phyloP scores from a whole-genome alignment of 2,329 filamentous ascomycete species.

The Aspergillus hortae region DNA sequence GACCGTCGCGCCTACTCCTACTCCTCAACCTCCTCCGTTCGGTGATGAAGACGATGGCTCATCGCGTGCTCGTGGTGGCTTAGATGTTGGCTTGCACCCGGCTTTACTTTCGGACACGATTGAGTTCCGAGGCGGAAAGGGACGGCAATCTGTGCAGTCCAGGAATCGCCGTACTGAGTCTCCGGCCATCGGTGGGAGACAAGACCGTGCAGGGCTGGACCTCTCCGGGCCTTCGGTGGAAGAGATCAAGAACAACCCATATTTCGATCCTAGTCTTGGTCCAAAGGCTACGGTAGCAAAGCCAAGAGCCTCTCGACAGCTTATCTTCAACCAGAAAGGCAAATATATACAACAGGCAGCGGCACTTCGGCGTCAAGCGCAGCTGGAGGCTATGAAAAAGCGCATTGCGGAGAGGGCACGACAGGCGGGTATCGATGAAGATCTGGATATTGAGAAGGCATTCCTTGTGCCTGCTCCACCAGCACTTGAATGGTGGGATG shows the following conservation, averaged over 20 bases:
- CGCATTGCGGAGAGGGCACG: conserved; percentile 82
- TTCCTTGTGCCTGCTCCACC: conserved; percentile 82
- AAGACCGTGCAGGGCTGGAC: conserved; percentile 50
- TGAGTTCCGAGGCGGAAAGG: conserved; percentile 43
- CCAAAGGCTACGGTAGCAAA: conserved; percentile 57
- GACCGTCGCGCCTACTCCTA: conserved; percentile 26
- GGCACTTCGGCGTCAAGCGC: conserved; percentile 79
- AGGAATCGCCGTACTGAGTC: conserved; percentile 54
- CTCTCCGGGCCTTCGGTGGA: conserved; percentile 56
- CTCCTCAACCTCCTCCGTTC: conserved; percentile 36
- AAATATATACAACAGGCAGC: conserved; percentile 96
- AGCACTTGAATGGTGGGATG: conserved; percentile 96
- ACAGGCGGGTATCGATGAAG: conserved; percentile 91
- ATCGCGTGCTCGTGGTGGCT: conserved; percentile 58
- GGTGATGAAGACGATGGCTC: conserved; percentile 51
- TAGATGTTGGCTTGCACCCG: conserved; percentile 74
- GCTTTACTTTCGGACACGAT: conserved; percentile 57
- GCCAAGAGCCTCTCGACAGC: conserved; percentile 66
- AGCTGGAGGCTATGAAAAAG: conserved; percentile 91
- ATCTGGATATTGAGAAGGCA: conserved; percentile 80
- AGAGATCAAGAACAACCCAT: conserved; percentile 69
- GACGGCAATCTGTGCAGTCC: conserved; percentile 44
- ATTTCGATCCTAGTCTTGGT: conserved; percentile 70
- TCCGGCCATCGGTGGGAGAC: conserved; percentile 32
- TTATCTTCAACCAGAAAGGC: conserved; percentile 91